Base-by-base conservation (phyloP, 192 early-diverging fungal genomes). In the Cladochytrium replicatum region DNA sequence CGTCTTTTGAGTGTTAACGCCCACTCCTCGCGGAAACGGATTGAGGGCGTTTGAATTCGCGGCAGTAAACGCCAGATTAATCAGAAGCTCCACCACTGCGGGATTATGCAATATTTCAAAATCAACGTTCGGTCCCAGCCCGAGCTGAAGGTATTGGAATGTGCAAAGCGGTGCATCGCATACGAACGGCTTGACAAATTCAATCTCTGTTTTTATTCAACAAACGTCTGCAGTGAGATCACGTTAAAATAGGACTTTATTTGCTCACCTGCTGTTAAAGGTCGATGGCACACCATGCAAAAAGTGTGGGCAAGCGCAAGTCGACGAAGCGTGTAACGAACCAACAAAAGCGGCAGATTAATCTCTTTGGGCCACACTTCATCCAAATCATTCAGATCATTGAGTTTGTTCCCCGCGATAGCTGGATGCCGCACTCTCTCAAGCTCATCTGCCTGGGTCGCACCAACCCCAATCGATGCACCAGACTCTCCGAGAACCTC, bases 141-240 rank as follows among this genome's bases (percentile, higher is more conserved):
- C 68, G 2, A 71, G 48, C 15, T 58, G 46, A 32, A 69, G 37
- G 48, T 71, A 69, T 50, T 71, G 68, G 32, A 66, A 55, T 27
- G 54, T 61, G 42, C 68, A 71, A 8, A 71, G 53, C 9, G 56
- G 28, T 0, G 57, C 28, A 1, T 41, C 43, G 46, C 68, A 71
- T n/a, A 71, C 68, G 51, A 71, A 71, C 1, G 68, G 68, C 43
- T 62, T 60, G 28, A 71, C 41, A 0, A 58, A 43, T 41, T 67
- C 57, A 8, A 71, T 44, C 19, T 52, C 50, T 59, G 43, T n/a
- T 21, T 15, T 32, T n/a, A 13, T n/a, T 28, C 4, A 24, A 27
- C 27, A 8, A 29, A 15, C 32, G 15, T 2, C 44, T 46, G 19
- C 11, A 8, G 6, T 21, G 19, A 9, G 17, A 21, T 23, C 6